Percentiles rank a stretch among this genome's conserved stretches.
Conservation (phyloP, 371 early-diverging fungal species). For the Rhizopus arrhizus region DNA sequence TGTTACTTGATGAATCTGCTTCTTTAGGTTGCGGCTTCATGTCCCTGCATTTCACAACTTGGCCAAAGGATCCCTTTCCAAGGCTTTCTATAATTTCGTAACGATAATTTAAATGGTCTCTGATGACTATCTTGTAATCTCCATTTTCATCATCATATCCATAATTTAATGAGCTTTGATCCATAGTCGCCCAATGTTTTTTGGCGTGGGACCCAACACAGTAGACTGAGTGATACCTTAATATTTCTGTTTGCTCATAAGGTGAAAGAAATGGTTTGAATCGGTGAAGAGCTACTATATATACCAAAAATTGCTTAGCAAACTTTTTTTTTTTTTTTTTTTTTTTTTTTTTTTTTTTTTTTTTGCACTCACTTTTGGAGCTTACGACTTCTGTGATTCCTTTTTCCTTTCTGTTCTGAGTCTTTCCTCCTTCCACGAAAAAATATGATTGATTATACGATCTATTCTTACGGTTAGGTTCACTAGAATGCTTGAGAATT, state of each 20-base stretch:
- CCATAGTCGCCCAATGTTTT: slow-evolving; percentile 50
- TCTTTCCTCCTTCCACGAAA: slow-evolving; percentile 18
- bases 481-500: not conserved
- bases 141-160: slow-evolving; percentile 83
- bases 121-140: slow-evolving; percentile 66
- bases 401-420: slow-evolving; percentile 19
- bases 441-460: slow-evolving; percentile 26
- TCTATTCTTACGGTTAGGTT: slow-evolving; percentile 10
- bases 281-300: slow-evolving; percentile 45
- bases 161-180: slow-evolving; percentile 55
- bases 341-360: not conserved
- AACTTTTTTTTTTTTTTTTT: not conserved
- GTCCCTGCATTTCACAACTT: slow-evolving; percentile 80
- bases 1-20: slow-evolving; percentile 37
- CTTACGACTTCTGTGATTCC: slow-evolving; percentile 15
- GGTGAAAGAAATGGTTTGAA: slow-evolving; percentile 34
- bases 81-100: slow-evolving; percentile 76
- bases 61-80: slow-evolving; percentile 89
- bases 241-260: slow-evolving; percentile 81
- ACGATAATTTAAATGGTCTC: slow-evolving; percentile 77
- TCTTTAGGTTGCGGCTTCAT: slow-evolving; percentile 58
- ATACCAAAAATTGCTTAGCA: slow-evolving; percentile 14
- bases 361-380: slow-evolving; percentile 16
- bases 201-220: slow-evolving; percentile 79
- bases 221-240: slow-evolving; percentile 75